A percentile compares a stretch with the other conserved stretches of the same genome.
Conservation (phyloP, 139 green algal species). For the Desmodesmus armatus region DNA sequence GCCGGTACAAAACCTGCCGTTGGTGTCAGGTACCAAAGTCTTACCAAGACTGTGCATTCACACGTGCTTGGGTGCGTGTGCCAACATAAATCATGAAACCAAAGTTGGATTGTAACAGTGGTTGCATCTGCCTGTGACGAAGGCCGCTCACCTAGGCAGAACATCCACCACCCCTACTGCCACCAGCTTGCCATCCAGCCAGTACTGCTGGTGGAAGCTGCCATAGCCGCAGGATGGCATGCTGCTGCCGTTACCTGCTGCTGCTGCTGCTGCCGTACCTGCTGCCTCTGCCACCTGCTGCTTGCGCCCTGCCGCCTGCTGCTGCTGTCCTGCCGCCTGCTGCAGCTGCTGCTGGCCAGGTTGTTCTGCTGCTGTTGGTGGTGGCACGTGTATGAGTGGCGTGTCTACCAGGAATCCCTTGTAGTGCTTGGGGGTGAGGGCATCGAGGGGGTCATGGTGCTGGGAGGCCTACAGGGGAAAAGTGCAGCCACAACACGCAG, state of each 20-base stretch:
- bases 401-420: slow-evolving; percentile 81
- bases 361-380: slow-evolving; percentile 9
- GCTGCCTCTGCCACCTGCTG: slow-evolving; percentile 2
- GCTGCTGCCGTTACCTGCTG: background rate
- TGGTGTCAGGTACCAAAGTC: too few relatives aligned
- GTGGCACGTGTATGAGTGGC: slow-evolving; percentile 61
- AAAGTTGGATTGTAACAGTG: background rate
- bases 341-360: background rate
- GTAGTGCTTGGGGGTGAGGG: slow-evolving; percentile 66
- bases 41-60: too few relatives aligned
- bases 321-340: background rate
- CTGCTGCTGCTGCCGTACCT: slow-evolving; percentile 21
- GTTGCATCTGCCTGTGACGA: background rate
- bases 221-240: slow-evolving; percentile 75
- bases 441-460: slow-evolving; percentile 69
- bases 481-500: too few relatives aligned
- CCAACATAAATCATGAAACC: background rate
- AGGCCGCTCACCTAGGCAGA: slow-evolving; percentile 65
- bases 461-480: slow-evolving; percentile 63
- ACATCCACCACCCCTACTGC: slow-evolving; percentile 96
- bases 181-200: slow-evolving; percentile 88
- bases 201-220: slow-evolving; percentile 97
- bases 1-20: too few relatives aligned
- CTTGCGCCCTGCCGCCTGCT: background rate
- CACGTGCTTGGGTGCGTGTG: too few relatives aligned